Base-by-base conservation (phyloP, 352 stramenopile species). In the Phytophthora europaea region DNA sequence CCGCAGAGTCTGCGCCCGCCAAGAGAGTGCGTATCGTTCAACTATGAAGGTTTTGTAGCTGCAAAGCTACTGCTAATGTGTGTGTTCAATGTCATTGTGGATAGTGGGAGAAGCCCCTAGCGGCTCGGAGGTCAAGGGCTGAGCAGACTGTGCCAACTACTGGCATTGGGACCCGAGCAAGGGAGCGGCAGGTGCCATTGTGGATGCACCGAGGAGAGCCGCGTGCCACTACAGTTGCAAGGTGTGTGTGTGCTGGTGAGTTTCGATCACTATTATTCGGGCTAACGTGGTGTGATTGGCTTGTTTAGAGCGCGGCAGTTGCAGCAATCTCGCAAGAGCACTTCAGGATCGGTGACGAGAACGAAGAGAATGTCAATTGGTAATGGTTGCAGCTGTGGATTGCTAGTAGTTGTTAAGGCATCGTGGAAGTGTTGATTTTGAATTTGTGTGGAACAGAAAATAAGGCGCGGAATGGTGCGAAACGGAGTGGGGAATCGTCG, bases 181-280 rank as follows among this genome's bases (percentile, higher is more conserved):
- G 33, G 28, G 20, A 76, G 50, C 70, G 40, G n/a, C 56, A 63
- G 6, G 54, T 59, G 40, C 73, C 48, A 38, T 45, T 69, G 38
- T 70, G 63, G 73, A 65, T 63, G 56, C 54, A 69, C 57, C 48
- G 57, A 65, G 70, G 43, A 58, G 58, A 79, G 51, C 63, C 28
- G 5, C 56, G 43, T 36, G 54, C 22, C 53, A 60, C 63, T 20
- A 77, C 52, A 36, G 50, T 67, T 31, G 51, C 50, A n/a, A 72
- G 47, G 70, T 73, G 31, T 26, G 31, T 9, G 20, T 15, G 12
- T 15, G 54, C 36, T 51, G 16, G 13, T 59, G n/a, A 18, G 26
- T 45, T n/a, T 2, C 28, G 16, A 22, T 22, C n/a, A 5, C 5
- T 47, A 15, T 15, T 45, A 16, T 45, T n/a, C 38, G 38, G 38